Evolutionary conservation across 1,139 yeast species (phyloP), one percentile per base, ranked within the genome.

Genomic region (Saccharomyces uvarum): DNA sequence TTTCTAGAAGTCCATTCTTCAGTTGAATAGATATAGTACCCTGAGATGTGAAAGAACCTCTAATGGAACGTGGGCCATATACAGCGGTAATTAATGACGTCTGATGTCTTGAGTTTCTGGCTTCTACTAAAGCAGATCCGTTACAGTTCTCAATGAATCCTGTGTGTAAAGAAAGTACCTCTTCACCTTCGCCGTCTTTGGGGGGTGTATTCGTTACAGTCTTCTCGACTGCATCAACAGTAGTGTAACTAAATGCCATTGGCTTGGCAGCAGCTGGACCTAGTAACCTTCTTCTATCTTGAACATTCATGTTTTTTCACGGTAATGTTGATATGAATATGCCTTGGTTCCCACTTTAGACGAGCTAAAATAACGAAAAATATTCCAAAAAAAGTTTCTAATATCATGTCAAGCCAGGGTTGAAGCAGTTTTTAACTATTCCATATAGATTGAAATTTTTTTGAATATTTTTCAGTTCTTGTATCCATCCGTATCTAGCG

Each of bases 11-110:
- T 21, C 67, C 72, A 55, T 73, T 70, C 61, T 83, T 83, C 56
- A 86, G 77, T 57, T 83, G 87, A 2, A 88, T 90, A 24, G 84
- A 77, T 50, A 88, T 74, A 2, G 82, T 76, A 1, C 95, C 95
- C 55, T 82, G 76, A 47, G 85, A 83, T 33, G 82, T 77, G 67
- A 87, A 88, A 1, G 88, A 80, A 0, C 91, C 90, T 58, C 88
- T 76, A 51, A 87, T 83, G 5, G 97, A 97, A 60, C 93, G 78
- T 9, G 98, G 97, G 0, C 97, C 98, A 70, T 85, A 88, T 0
- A 91, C 85, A 1, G 90, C 79, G 1, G 85, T 84, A 57, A 86
- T 82, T 6, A 90, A 72, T 2, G 73, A 62, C 2, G 60, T 53
- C 44, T 62, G 62, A 29, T 59, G 63, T 52, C 78, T 78, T 14